phyloP scores from a whole-genome alignment of 768 basidiomycete species.

The Suillus subluteus region DNA sequence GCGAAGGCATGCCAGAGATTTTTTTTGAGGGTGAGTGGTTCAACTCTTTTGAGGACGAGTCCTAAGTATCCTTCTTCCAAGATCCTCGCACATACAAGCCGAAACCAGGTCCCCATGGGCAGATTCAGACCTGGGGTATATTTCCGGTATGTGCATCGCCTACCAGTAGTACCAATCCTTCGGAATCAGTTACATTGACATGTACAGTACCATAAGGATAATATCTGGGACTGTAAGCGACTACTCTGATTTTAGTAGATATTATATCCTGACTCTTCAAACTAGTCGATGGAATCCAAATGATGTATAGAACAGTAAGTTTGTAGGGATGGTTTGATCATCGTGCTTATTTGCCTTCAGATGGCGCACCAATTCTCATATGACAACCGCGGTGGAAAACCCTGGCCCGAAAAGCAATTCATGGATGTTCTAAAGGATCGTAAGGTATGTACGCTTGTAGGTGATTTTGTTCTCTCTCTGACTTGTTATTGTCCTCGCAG shows the following conservation, averaged over 20 bases:
- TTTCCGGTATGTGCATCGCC: slow-evolving; percentile 22
- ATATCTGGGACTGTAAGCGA: slow-evolving; percentile 23
- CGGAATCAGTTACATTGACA: not conserved
- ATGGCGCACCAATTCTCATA: slow-evolving; percentile 24
- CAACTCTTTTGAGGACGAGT: slow-evolving; percentile 11
- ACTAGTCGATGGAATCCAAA: slow-evolving; percentile 16
- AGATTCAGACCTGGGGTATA: slow-evolving; percentile 37
- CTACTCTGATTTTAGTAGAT: slow-evolving; percentile 2
- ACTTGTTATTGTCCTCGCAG: slow-evolving; percentile 16
- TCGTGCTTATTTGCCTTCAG: slow-evolving; percentile 13
- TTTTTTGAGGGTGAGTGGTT: slow-evolving; percentile 30
- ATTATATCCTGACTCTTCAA: slow-evolving; percentile 13
- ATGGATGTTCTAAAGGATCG: slow-evolving; percentile 29
- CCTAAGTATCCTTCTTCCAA: slow-evolving; percentile 16
- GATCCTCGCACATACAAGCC: slow-evolving; percentile 7
- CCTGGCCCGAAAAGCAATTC: slow-evolving; percentile 28
- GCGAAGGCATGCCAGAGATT: slow-evolving; percentile 27
- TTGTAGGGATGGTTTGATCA: slow-evolving; percentile 5
- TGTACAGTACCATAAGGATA: slow-evolving; percentile 23
- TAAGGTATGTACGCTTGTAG: slow-evolving; percentile 21
- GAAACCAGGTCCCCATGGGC: slow-evolving; percentile 29
- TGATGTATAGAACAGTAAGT: slow-evolving; percentile 14
- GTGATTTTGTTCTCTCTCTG: slow-evolving; percentile 4
- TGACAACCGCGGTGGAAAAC: slow-evolving; percentile 13
- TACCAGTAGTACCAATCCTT: not conserved